Evolutionary conservation across 202 grass and related monocot genomes (phyloP), one percentile per base, ranked within the genome.

Genomic region (Setaria viridis): DNA sequence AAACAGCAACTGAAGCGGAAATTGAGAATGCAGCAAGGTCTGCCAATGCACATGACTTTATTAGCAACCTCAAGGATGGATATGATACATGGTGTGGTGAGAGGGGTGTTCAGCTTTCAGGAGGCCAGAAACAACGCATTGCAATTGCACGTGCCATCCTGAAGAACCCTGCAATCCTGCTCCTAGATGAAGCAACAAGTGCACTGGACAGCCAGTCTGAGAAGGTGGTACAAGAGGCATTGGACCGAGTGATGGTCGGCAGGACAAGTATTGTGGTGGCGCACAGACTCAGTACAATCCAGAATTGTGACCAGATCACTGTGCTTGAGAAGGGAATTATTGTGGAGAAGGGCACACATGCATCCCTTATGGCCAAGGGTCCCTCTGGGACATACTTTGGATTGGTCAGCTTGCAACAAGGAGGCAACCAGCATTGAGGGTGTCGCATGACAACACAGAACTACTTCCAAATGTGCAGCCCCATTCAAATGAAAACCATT

Each of bases 111-210:
- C 95, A 98, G 81, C 59, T 98, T 11, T 98, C 95, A 56, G 95
- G 95, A 78, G 95, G 95, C 20, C 95, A 98, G 78, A 98, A 98
- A 73, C 93, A 98, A 63, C 85, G 95, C n/a, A 92, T 98, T 79
- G 95, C 95, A n/a, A 98, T 98, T 32, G 95, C 95, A 11, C 90
- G 95, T 88, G 95, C 95, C 35, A 95, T 98, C 54, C 81, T 98
- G 34, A 98, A 98, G 82, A 92, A 98, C 79, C 95, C 93, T 12
- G 79, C 93, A 58, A 93, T 98, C 47, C 77, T 98, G 41, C 85
- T 98, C 41, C 75, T 98, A n/a, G 95, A 98, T 70, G 95, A 95
- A 81, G 95, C 95, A 50, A 98, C 93, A 53, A 98, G 95, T 72
- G 95, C 95, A 16, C 88, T 95, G 7, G 93, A 98, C 63, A 95